A percentile compares a stretch with the other conserved stretches of the same genome.
These are phyloP conservation scores for Ceratobasidium sp. DNA, from an alignment of 1,284 basidiomycete genomes.

Conservation along the genomic window DNA sequence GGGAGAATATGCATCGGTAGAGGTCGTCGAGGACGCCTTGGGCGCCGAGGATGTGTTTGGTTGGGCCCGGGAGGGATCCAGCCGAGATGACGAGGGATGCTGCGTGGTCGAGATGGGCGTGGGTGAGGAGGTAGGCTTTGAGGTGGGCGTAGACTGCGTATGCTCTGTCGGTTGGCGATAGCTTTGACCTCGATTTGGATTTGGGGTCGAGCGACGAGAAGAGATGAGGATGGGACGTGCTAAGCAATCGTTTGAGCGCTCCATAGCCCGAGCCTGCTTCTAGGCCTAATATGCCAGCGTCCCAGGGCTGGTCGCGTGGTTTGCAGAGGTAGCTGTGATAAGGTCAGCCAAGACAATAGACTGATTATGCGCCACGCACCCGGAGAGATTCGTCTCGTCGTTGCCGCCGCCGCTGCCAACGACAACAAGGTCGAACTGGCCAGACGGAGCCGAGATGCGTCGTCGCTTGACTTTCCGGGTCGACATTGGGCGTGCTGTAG, in stretches of 20 bases:
- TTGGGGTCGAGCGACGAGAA: conserved; percentile 50
- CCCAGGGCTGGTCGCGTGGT: conserved; percentile 35
- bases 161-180: conserved; percentile 7
- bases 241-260: conserved; percentile 13
- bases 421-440: conserved; percentile 42
- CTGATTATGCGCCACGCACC: conserved; percentile 23
- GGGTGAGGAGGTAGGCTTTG: conserved; percentile 71
- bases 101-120: conserved; percentile 85
- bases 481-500: background rate
- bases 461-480: conserved; percentile 18
- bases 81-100: conserved; percentile 75
- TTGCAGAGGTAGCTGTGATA: conserved; percentile 41
- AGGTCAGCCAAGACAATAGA: background rate
- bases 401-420: conserved; percentile 43
- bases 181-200: conserved; percentile 73
- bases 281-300: conserved; percentile 38
- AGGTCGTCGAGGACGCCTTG: conserved; percentile 70
- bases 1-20: conserved; percentile 75
- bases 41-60: conserved; percentile 70
- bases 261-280: conserved; percentile 41
- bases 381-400: conserved; percentile 41
- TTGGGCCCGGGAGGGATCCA: conserved; percentile 67
- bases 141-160: conserved; percentile 12
- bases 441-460: conserved; percentile 7
- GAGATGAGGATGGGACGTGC: conserved; percentile 22